Conservation (phyloP, 2,329 filamentous ascomycete species). For the Fusarium coicis region DNA sequence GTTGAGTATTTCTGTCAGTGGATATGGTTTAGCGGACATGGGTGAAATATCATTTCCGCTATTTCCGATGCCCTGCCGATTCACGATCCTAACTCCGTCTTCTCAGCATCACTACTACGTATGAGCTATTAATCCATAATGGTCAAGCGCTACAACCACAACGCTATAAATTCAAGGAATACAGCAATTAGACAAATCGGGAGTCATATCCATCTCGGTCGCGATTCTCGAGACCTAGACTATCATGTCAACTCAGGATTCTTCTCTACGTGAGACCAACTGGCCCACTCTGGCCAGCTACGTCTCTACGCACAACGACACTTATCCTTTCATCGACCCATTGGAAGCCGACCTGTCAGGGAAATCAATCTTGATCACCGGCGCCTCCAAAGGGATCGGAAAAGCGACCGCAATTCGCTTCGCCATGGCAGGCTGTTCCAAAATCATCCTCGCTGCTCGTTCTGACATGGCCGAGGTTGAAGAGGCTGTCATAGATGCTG, state of each 20-base stretch:
- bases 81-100: not conserved
- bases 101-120: not conserved
- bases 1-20: not conserved
- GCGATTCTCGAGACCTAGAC: accelerated
- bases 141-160: accelerated
- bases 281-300: not conserved
- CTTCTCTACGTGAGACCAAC: not conserved
- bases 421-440: slow-evolving; percentile 62
- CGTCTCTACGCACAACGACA: not conserved
- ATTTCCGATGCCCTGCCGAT: not conserved
- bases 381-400: slow-evolving; percentile 46
- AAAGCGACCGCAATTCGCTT: slow-evolving; percentile 63
- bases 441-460: slow-evolving; percentile 64
- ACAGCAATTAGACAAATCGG: accelerated
- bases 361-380: slow-evolving; percentile 43
- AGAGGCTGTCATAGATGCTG: slow-evolving; percentile 48
- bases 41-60: not conserved
- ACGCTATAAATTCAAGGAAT: accelerated
- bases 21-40: not conserved
- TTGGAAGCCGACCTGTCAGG: slow-evolving; percentile 51
- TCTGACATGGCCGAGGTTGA: slow-evolving; percentile 51
- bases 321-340: slow-evolving; percentile 62
- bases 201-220: not conserved
- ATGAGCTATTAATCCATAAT: not conserved
- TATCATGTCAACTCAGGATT: not conserved